Conservation (phyloP, 345 rosid species). For the Hibiscus syriacus region DNA sequence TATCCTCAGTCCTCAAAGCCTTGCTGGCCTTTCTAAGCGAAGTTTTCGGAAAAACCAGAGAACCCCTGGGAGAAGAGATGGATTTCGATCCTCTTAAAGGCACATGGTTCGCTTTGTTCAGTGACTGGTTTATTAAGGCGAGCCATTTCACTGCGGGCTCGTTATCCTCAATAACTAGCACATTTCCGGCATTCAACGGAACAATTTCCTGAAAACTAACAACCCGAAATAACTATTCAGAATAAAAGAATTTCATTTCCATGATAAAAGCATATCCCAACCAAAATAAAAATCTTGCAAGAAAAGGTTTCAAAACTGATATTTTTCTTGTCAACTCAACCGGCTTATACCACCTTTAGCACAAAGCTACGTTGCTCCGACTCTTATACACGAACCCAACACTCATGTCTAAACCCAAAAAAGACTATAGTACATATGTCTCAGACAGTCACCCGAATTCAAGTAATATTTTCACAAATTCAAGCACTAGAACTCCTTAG, state of each 20-base stretch:
- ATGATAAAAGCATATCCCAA: not conserved
- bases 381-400: not conserved
- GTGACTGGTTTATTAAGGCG: constrained; percentile 59
- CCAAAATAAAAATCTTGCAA: not conserved
- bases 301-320: not conserved
- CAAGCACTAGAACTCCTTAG: not conserved
- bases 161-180: constrained; percentile 81
- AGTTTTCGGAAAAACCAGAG: constrained; percentile 64
- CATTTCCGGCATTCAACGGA: constrained; percentile 95
- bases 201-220: constrained; percentile 95
- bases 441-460: not conserved
- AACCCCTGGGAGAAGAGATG: constrained; percentile 25
- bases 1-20: constrained; percentile 67
- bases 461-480: not conserved
- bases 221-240: not conserved
- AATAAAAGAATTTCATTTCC: not conserved
- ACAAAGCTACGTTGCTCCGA: not conserved
- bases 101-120: constrained; percentile 41
- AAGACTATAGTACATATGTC: no score
- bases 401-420: no score
- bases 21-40: constrained; percentile 75
- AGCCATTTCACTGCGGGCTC: constrained; percentile 96
- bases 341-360: not conserved
- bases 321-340: not conserved
- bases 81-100: constrained; percentile 23